Evolutionary conservation across 228 moss, liverwort and hornwort genomes (phyloP).

Genomic region (Sphagnum fallax): DNA sequence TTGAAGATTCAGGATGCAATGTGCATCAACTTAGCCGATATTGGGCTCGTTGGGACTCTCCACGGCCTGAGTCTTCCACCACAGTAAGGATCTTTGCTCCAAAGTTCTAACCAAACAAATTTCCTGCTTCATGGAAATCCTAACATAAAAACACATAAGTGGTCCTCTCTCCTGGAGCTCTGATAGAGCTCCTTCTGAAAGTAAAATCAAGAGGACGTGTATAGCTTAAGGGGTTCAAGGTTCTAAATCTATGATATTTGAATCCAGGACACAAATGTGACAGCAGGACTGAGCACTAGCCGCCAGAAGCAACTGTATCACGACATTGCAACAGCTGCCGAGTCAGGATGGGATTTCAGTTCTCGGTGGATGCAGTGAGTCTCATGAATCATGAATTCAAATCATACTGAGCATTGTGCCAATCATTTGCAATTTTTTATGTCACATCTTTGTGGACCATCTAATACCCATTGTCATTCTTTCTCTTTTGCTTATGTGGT

Average conservation of each 20-base stretch:
- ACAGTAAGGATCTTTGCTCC: constrained; percentile 25
- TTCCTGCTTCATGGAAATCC: too few relatives aligned
- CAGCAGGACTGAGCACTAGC: constrained; percentile 28
- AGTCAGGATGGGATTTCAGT: constrained; percentile 95
- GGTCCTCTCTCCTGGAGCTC: too few relatives aligned
- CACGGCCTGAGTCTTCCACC: constrained; percentile 77
- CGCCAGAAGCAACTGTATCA: constrained; percentile 54
- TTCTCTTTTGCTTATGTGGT: too few relatives aligned
- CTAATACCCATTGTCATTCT: too few relatives aligned
- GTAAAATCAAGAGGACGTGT: too few relatives aligned
- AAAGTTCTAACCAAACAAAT: too few relatives aligned
- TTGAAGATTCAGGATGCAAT: constrained; percentile 35
- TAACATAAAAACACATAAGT: too few relatives aligned
- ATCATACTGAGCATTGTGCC: too few relatives aligned
- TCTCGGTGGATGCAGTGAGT: constrained; percentile 88
- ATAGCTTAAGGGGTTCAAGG: background rate
- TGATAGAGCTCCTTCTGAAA: too few relatives aligned
- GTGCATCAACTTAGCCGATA: constrained; percentile 68
- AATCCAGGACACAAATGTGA: constrained; percentile 35
- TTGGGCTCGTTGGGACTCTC: constrained; percentile 64
- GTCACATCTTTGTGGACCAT: too few relatives aligned
- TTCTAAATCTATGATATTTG: background rate
- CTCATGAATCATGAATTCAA: background rate
- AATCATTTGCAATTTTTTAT: too few relatives aligned
- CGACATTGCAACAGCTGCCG: constrained; percentile 74